Conservation (phyloP, 495 filamentous ascomycete species). For the Extremus antarcticus region DNA sequence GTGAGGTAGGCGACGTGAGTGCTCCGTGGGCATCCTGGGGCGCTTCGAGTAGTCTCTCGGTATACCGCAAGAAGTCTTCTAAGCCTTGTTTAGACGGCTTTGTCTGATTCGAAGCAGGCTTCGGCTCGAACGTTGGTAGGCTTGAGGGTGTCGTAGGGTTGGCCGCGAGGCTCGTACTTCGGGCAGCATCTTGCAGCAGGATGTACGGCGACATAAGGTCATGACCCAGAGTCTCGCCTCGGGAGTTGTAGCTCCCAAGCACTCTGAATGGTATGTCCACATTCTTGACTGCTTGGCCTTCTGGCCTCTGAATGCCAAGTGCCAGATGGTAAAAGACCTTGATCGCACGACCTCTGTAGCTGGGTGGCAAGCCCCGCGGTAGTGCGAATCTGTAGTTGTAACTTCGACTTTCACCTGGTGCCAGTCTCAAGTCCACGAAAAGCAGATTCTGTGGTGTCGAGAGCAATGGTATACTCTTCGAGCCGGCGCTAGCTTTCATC, state of each 20-base stretch:
- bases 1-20: slow-evolving; percentile 40
- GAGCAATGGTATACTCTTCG: slow-evolving; percentile 74
- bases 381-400: slow-evolving; percentile 79
- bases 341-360: slow-evolving; percentile 83
- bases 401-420: slow-evolving; percentile 77
- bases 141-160: slow-evolving; percentile 22
- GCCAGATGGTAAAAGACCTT: slow-evolving; percentile 87
- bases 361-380: slow-evolving; percentile 78
- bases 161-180: slow-evolving; percentile 42
- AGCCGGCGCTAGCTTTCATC: slow-evolving; percentile 72
- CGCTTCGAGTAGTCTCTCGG: slow-evolving; percentile 15
- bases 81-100: slow-evolving; percentile 26
- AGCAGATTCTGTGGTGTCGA: slow-evolving; percentile 95
- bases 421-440: slow-evolving; percentile 83
- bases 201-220: slow-evolving; percentile 92
- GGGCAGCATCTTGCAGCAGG: slow-evolving; percentile 73
- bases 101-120: slow-evolving; percentile 1
- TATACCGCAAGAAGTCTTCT: slow-evolving; percentile 23
- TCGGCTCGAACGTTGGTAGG: slow-evolving; percentile 29
- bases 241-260: slow-evolving; percentile 72
- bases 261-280: slow-evolving; percentile 93
- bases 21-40: slow-evolving; percentile 28
- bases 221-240: slow-evolving; percentile 62
- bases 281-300: slow-evolving; percentile 74
- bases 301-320: slow-evolving; percentile 83